A percentile compares a stretch with the other conserved stretches of the same genome.
These are phyloP conservation scores for Zarea fungicola DNA, from an alignment of 2,329 filamentous ascomycete species.

Conservation along the genomic window DNA sequence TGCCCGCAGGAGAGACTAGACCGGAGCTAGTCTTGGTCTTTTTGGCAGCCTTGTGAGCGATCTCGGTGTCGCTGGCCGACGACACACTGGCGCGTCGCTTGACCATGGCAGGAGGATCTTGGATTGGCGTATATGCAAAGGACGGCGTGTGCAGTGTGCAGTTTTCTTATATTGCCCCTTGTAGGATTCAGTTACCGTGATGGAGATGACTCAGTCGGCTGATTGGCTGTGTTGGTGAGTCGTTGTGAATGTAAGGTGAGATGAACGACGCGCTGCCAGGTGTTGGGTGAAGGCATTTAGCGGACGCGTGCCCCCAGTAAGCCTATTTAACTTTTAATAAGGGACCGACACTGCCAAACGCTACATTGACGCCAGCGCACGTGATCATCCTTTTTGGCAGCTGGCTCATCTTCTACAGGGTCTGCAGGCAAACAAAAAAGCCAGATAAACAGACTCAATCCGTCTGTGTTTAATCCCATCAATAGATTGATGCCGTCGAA, in stretches of 20 bases:
- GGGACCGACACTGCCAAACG: neutral
- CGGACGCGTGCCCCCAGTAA: too few relatives aligned
- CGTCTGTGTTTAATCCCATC: neutral
- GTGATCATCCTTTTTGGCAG: slow-evolving; percentile 4
- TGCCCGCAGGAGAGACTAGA: slow-evolving; percentile 23
- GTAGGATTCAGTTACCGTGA: too few relatives aligned
- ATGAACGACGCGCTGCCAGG: too few relatives aligned
- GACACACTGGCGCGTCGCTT: slow-evolving; percentile 31
- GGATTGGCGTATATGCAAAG: too few relatives aligned
- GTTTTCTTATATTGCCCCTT: too few relatives aligned
- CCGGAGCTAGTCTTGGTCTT: slow-evolving; percentile 35
- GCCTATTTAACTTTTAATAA: too few relatives aligned
- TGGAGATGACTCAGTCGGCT: too few relatives aligned
- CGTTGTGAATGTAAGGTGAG: too few relatives aligned
- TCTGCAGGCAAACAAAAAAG: neutral
- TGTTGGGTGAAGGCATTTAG: too few relatives aligned
- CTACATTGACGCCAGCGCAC: slow-evolving; percentile 9
- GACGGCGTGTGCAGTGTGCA: too few relatives aligned
- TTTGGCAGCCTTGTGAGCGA: slow-evolving; percentile 38
- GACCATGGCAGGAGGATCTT: slow-evolving; percentile 1
- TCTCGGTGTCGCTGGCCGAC: slow-evolving; percentile 27
- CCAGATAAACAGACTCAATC: neutral
- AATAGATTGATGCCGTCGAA: neutral
- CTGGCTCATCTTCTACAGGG: neutral
- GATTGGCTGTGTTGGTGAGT: neutral